phyloP scores from a whole-genome alignment of 768 basidiomycete genomes.

The Scleroderma bovista region DNA sequence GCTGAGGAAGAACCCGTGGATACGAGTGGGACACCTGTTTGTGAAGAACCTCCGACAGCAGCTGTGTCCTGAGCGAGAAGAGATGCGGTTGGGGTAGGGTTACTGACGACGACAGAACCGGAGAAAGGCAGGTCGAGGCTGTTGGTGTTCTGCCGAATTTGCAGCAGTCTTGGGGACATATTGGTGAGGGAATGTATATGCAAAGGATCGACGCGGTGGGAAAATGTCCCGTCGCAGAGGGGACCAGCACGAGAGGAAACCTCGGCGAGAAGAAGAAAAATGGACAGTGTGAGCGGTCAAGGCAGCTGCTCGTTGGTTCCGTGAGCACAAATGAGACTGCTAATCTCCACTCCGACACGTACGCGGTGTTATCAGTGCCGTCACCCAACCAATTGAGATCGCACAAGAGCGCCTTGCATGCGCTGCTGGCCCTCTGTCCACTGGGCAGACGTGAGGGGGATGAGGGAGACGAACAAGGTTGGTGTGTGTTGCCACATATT shows the following conservation, averaged over 20 bases:
- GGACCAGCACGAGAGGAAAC: conserved; percentile 7
- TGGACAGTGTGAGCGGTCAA: background rate
- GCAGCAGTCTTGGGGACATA: conserved; percentile 16
- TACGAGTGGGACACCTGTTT: conserved; percentile 13
- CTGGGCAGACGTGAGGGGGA: too few species aligned
- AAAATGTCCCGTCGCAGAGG: conserved; percentile 23
- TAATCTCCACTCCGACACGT: conserved; percentile 9
- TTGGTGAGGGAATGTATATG: conserved; percentile 1
- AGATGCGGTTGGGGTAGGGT: conserved; percentile 23
- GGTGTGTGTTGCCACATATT: too few species aligned
- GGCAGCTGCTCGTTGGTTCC: conserved; percentile 15
- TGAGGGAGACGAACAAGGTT: too few species aligned
- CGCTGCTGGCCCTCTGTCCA: conserved; percentile 9
- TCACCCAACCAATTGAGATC: background rate
- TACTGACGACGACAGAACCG: conserved; percentile 20
- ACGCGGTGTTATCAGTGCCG: background rate
- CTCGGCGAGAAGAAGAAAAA: background rate
- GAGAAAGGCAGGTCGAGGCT: conserved; percentile 7
- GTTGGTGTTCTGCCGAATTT: conserved; percentile 8
- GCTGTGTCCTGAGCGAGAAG: conserved; percentile 17
- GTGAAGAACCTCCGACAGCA: background rate
- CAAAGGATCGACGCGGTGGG: conserved; percentile 3
- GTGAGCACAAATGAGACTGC: conserved; percentile 6
- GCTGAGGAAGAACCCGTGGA: background rate
- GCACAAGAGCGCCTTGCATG: background rate